These are phyloP conservation scores for Castanea crenata DNA, from an alignment of 306 rosid genomes.

Conservation along the genomic window DNA sequence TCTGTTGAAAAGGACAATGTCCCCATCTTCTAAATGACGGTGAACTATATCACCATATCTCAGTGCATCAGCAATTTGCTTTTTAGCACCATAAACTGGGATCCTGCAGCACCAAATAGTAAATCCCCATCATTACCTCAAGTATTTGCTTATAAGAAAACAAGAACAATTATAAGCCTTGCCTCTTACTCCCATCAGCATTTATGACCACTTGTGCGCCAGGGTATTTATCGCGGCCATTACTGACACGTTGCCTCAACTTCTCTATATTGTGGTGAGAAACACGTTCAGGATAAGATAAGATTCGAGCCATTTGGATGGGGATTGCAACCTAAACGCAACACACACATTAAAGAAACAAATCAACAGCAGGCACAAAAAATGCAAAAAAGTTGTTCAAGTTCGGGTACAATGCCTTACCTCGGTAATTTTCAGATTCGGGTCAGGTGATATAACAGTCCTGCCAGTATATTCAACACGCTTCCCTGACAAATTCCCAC, in stretches of 20 bases:
- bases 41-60: constrained; percentile 79
- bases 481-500: constrained; percentile 90
- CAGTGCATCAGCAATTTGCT: constrained; percentile 69
- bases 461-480: constrained; percentile 94
- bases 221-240: constrained; percentile 93
- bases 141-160: constrained; percentile 6
- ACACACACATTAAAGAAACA: constrained; percentile 16
- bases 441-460: constrained; percentile 97
- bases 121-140: constrained; percentile 14
- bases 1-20: constrained; percentile 84
- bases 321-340: constrained; percentile 83
- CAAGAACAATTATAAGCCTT: constrained; percentile 19
- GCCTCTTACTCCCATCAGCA: constrained; percentile 59
- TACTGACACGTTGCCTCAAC: constrained; percentile 83
- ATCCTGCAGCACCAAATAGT: constrained; percentile 45
- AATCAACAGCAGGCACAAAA: constrained; percentile 2
- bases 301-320: constrained; percentile 83
- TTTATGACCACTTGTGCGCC: constrained; percentile 68
- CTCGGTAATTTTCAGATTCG: constrained; percentile 92
- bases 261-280: constrained; percentile 83
- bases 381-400: constrained; percentile 7
- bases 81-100: constrained; percentile 39
- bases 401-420: constrained; percentile 33
- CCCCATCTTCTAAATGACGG: constrained; percentile 97
- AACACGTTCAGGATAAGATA: constrained; percentile 89